Base-by-base conservation (phyloP, 2,329 filamentous ascomycete species). In the Chrysosporium queenslandicum region DNA sequence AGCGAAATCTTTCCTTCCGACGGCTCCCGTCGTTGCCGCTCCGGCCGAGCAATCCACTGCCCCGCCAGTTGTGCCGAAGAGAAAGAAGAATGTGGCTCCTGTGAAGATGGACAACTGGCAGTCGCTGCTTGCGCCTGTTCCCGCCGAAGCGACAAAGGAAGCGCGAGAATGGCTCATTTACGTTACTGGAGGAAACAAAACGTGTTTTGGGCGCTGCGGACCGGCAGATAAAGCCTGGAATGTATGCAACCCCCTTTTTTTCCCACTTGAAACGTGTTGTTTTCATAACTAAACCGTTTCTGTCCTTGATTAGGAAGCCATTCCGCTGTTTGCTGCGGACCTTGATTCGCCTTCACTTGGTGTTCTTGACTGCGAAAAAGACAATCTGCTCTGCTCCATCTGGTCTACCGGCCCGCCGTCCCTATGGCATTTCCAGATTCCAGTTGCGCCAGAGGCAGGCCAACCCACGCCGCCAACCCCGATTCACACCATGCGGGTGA, bases 161-260 rank as follows among this genome's bases (percentile, higher is more conserved):
- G 46, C 56, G 66, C 25, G 69, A 68, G 61, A 77, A 73, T 83
- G 78, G 79, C 68, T 81, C 58, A 65, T 84, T 49, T 82, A 74
- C 63, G 65, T 81, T 41, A 82, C 79, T 4, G 81, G 81, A 55
- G 80, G 79, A 41, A 83, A 84, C 69, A 77, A 76, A 66, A 81
- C 78, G 34, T 84, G 81, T 69, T 81, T 75, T 59, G 80, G 80
- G 56, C 67, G 74, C 56, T 84, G 81, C 65, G 72, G 62, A 27
- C 69, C 68, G 41, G 72, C 76, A 11, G 77, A 81, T 50, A 72
- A 72, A 60, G 77, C 77, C 5, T 76, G 71, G 66, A 72, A 74
- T 57, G 72, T 74, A 64, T 62, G 69, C 60, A 8, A 16, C 37
- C 37, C 37, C 32, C 12, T 4, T 25, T 37, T 47, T 41, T 39